Percentiles rank a stretch among this genome's conserved stretches.
phyloP scores from a whole-genome alignment of 2,329 filamentous ascomycete genomes.

The Pseudodiploospora longispora region DNA sequence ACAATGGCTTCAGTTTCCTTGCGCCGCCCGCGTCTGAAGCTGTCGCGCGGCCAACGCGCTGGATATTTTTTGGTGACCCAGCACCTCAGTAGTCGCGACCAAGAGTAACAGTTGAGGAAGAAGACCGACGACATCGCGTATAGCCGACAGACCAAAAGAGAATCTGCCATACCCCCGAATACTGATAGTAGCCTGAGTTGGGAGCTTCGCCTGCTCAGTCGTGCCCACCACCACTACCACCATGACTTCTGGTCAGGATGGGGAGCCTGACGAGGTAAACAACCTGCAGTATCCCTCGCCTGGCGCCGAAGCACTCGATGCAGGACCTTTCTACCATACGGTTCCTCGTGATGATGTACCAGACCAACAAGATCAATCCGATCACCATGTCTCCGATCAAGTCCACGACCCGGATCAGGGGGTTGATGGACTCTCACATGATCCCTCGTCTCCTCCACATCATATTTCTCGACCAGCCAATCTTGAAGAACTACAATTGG shows the following conservation, averaged over 20 bases:
- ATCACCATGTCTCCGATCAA: conserved; percentile 19
- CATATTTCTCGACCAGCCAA: conserved; percentile 36
- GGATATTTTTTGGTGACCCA: background rate
- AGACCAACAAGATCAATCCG: conserved; percentile 20
- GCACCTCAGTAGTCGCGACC: too few relatives aligned
- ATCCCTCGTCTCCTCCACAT: conserved; percentile 31
- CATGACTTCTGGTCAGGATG: conserved; percentile 28
- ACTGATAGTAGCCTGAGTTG: too few relatives aligned
- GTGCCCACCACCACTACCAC: background rate
- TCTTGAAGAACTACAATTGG: conserved; percentile 49
- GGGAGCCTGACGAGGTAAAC: conserved; percentile 25
- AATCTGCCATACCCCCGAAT: too few relatives aligned
- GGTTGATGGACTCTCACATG: conserved; percentile 23
- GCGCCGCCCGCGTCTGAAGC: conserved; percentile 7
- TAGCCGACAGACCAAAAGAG: too few relatives aligned
- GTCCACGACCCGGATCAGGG: conserved; percentile 23
- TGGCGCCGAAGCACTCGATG: conserved; percentile 34
- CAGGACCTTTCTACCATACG: conserved; percentile 36
- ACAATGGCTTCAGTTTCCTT: conserved; percentile 13
- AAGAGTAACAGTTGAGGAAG: too few relatives aligned
- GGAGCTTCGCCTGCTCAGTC: too few relatives aligned
- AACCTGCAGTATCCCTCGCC: conserved; percentile 40
- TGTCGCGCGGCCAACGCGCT: conserved; percentile 7
- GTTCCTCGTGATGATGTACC: conserved; percentile 24
- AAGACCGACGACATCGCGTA: too few relatives aligned